These are phyloP conservation scores for Hypholoma sublateritium DNA, from an alignment of 768 basidiomycete species.

Conservation along the genomic window DNA sequence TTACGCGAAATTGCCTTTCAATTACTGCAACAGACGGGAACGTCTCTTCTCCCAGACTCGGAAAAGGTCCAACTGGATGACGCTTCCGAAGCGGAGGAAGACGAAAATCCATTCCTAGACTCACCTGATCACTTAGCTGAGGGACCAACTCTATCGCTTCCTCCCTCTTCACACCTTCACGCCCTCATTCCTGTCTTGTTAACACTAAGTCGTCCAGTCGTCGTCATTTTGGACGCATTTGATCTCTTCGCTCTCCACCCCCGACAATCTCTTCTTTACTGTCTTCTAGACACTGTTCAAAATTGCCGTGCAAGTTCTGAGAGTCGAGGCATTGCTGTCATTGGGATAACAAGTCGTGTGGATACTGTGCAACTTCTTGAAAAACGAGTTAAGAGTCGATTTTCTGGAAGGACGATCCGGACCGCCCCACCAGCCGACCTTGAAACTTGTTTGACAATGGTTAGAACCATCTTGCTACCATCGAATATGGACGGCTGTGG, in stretches of 20 bases:
- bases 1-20: conserved; percentile 91
- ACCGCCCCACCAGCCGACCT: conserved; percentile 60
- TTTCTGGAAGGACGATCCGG: conserved; percentile 88
- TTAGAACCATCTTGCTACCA: conserved; percentile 43
- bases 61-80: conserved; percentile 31
- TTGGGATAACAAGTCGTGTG: conserved; percentile 84
- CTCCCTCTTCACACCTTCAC: conserved; percentile 70
- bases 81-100: conserved; percentile 30
- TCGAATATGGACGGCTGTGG: conserved; percentile 23
- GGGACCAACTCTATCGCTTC: conserved; percentile 37
- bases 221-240: conserved; percentile 88
- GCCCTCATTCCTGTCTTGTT: conserved; percentile 75
- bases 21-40: conserved; percentile 74
- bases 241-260: conserved; percentile 92
- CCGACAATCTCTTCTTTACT: conserved; percentile 91
- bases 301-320: conserved; percentile 64
- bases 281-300: conserved; percentile 92
- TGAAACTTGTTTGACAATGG: conserved; percentile 49
- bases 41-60: conserved; percentile 44
- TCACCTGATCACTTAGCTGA: conserved; percentile 12
- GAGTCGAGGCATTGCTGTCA: conserved; percentile 73
- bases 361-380: conserved; percentile 89
- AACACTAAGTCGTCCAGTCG: conserved; percentile 73
- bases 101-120: conserved; percentile 53
- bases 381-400: conserved; percentile 96